phyloP scores from a whole-genome alignment of 352 stramenopile genomes.

The Globisporangium rhizosaccharum region DNA sequence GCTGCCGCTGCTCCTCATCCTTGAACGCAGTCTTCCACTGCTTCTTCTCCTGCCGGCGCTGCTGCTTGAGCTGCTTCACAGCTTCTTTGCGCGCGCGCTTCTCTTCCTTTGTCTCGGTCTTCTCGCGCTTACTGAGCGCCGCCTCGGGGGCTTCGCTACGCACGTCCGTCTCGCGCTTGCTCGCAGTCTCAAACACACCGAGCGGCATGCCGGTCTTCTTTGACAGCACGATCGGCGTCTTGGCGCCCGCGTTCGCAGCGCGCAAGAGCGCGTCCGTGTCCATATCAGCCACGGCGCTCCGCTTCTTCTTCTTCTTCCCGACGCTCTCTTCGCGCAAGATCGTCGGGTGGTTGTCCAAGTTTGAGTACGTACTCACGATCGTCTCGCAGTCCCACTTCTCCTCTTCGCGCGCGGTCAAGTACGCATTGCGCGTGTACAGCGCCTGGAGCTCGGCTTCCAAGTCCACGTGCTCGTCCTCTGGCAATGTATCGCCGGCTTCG shows the following conservation, averaged over 20 bases:
- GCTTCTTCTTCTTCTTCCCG: slow-evolving; percentile 82
- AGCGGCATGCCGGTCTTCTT: slow-evolving; percentile 95
- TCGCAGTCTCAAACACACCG: slow-evolving; percentile 74
- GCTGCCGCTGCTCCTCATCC: slow-evolving; percentile 87
- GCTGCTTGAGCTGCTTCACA: slow-evolving; percentile 90
- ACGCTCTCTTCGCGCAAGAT: slow-evolving; percentile 73
- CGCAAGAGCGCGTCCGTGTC: slow-evolving; percentile 17
- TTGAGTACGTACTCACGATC: slow-evolving; percentile 98
- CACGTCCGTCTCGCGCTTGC: slow-evolving; percentile 15
- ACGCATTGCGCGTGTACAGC: slow-evolving; percentile 57
- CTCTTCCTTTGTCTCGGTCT: slow-evolving; percentile 89
- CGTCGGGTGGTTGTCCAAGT: slow-evolving; percentile 97
- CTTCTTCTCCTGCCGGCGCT: slow-evolving; percentile 93
- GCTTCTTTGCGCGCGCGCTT: slow-evolving; percentile 90
- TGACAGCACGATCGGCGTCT: slow-evolving; percentile 82
- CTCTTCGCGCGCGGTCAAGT: slow-evolving; percentile 50
- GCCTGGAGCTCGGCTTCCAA: slow-evolving; percentile 25
- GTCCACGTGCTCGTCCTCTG: slow-evolving; percentile 22
- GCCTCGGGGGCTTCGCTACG: slow-evolving; percentile 9
- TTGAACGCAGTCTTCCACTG: slow-evolving; percentile 91
- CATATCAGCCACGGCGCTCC: slow-evolving; percentile 17
- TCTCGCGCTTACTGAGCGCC: slow-evolving; percentile 25
- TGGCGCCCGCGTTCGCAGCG: slow-evolving; percentile 7
- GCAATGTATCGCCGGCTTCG: slow-evolving; percentile 20
- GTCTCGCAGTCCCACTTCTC: slow-evolving; percentile 96